Evolutionary conservation across 148 eudicot species (phyloP).

Genomic region (Heliamphora exappendiculata): DNA sequence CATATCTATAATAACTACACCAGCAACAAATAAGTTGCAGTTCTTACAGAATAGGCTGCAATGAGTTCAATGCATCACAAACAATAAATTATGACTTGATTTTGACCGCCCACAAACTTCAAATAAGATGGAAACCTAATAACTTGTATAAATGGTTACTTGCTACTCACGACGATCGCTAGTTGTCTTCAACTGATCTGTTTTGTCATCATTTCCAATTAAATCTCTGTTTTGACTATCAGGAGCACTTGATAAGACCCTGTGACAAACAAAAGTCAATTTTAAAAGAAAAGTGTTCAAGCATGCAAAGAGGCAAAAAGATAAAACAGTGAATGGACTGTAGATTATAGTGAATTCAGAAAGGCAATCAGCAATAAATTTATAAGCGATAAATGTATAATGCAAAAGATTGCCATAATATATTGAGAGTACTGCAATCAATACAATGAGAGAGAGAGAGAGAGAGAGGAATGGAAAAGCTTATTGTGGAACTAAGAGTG

Average conservation of each 20-base stretch:
- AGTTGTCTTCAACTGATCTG: conserved; percentile 28
- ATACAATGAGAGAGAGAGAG: neutral
- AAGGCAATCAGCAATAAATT: neutral
- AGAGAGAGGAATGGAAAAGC: neutral
- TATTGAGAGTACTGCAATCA: neutral
- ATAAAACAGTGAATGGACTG: neutral
- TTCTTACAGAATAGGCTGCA: neutral
- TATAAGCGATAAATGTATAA: neutral
- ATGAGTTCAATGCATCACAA: neutral
- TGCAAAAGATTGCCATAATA: neutral
- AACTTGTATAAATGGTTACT: neutral
- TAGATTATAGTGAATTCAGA: neutral
- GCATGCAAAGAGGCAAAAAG: neutral
- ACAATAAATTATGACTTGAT: neutral
- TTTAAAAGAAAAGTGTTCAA: neutral
- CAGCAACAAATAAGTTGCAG: neutral
- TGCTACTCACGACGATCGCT: conserved; percentile 37
- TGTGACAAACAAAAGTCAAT: neutral
- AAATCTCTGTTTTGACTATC: conserved; percentile 25
- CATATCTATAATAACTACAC: conserved; percentile 1
- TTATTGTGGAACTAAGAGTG: neutral
- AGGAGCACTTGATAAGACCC: conserved; percentile 18
- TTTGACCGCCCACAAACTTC: neutral
- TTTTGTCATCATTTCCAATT: conserved; percentile 13
- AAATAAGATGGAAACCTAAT: neutral